A percentile compares a stretch with the other conserved stretches of the same genome.
Evolutionary conservation across 139 green algal genomes (phyloP).

Genomic region (Chlamydomonas sphaeroides): DNA sequence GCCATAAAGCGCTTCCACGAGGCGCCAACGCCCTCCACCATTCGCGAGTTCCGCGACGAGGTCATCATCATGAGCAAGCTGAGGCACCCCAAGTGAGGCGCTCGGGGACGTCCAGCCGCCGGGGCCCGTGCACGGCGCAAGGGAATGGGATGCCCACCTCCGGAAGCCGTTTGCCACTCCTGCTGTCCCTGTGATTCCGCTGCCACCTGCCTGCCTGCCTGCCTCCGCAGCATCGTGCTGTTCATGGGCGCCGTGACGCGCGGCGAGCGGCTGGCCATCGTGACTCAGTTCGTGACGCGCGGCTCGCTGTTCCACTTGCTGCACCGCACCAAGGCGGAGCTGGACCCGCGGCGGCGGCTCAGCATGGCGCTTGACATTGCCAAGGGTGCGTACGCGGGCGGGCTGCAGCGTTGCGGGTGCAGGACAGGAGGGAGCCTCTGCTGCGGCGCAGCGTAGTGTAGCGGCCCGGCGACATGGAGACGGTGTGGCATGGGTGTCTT

Average conservation of each 20-base stretch:
- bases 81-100: conserved; percentile 78
- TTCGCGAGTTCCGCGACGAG: conserved; percentile 76
- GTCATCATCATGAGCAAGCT: conserved; percentile 74
- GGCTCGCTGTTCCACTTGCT: conserved; percentile 80
- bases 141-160: no score
- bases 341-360: conserved; percentile 74
- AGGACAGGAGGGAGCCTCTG: no score
- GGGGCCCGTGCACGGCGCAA: no score
- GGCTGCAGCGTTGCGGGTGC: no score
- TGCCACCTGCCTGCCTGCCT: background rate
- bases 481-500: no score
- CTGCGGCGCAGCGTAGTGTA: no score
- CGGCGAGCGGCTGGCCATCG: conserved; percentile 74
- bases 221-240: conserved; percentile 58
- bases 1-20: conserved; percentile 92
- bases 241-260: conserved; percentile 73
- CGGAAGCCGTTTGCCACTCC: no score
- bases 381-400: conserved; percentile 61
- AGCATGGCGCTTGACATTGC: conserved; percentile 88
- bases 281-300: conserved; percentile 82
- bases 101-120: no score
- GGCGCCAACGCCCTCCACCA: conserved; percentile 55
- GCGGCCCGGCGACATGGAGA: no score
- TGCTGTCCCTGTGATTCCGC: background rate
- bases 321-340: conserved; percentile 60